A percentile compares a stretch with the other conserved stretches of the same genome.
Conservation (phyloP, 2,329 filamentous ascomycete genomes). For the Alternaria incomplexa region DNA sequence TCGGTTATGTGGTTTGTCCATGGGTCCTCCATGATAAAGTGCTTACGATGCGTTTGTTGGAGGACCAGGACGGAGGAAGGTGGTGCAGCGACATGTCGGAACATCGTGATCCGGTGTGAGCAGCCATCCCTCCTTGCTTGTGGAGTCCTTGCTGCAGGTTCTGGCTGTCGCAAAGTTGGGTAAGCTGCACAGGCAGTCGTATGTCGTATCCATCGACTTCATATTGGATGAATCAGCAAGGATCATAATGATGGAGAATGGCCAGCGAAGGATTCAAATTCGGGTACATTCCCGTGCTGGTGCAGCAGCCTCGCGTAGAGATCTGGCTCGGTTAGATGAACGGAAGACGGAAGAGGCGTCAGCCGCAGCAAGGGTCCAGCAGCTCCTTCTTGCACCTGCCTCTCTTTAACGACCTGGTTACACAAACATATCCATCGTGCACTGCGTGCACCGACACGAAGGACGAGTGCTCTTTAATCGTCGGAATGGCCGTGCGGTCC, state of each 20-base stretch:
- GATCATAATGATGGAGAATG: neutral
- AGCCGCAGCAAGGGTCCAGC: neutral
- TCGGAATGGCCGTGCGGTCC: neutral
- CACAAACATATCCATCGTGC: neutral
- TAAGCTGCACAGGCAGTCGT: neutral
- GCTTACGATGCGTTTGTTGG: neutral
- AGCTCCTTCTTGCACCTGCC: neutral
- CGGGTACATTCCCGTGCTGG: neutral
- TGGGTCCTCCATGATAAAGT: neutral
- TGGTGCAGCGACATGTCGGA: neutral
- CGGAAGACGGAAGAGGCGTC: conserved; percentile 2
- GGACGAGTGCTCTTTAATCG: neutral
- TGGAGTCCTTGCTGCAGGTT: neutral
- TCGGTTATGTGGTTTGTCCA: neutral
- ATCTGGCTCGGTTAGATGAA: neutral
- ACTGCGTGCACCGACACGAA: neutral
- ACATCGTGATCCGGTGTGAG: neutral
- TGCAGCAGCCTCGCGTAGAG: neutral
- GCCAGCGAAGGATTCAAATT: neutral
- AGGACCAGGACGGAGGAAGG: neutral
- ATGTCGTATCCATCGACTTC: neutral
- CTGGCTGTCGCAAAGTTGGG: neutral
- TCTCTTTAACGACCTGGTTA: neutral
- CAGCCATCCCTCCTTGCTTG: neutral
- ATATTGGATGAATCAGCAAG: neutral